phyloP scores from a whole-genome alignment of 2,329 filamentous ascomycete genomes.

The Aschersonia sp. region DNA sequence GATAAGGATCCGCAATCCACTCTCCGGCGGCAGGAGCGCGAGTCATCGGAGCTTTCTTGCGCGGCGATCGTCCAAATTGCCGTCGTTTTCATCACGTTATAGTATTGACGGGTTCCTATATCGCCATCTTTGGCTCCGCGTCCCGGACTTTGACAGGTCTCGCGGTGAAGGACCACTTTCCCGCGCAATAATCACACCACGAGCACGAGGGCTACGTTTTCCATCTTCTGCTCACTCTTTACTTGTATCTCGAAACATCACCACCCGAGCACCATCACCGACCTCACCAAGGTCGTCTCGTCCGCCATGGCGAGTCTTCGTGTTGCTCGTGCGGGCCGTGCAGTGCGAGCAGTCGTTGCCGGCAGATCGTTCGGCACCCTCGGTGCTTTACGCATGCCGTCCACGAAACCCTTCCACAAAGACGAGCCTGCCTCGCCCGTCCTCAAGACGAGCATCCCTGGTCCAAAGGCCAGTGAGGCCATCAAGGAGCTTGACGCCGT shows the following conservation, averaged over 20 bases:
- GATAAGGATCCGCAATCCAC: conserved; percentile 1
- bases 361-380: conserved; percentile 5
- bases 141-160: no score
- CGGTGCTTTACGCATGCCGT: conserved; percentile 11
- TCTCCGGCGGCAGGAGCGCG: not conserved
- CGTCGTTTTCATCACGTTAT: no score
- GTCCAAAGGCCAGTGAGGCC: conserved; percentile 56
- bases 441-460: conserved; percentile 53
- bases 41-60: no score
- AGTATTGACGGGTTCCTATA: no score
- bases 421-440: conserved; percentile 37
- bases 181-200: no score
- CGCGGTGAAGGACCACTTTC: no score
- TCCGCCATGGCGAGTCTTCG: conserved; percentile 7
- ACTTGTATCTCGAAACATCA: not conserved
- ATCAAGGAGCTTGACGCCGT: conserved; percentile 61
- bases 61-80: no score
- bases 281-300: not conserved
- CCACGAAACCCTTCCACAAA: conserved; percentile 24
- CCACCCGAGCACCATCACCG: not conserved
- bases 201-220: no score
- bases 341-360: conserved; percentile 2
- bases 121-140: no score
- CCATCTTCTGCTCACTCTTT: not conserved
- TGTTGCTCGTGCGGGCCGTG: conserved; percentile 4